These are phyloP conservation scores for Phialophora verrucosa DNA, from an alignment of 2,329 filamentous ascomycete genomes.

Conservation along the genomic window DNA sequence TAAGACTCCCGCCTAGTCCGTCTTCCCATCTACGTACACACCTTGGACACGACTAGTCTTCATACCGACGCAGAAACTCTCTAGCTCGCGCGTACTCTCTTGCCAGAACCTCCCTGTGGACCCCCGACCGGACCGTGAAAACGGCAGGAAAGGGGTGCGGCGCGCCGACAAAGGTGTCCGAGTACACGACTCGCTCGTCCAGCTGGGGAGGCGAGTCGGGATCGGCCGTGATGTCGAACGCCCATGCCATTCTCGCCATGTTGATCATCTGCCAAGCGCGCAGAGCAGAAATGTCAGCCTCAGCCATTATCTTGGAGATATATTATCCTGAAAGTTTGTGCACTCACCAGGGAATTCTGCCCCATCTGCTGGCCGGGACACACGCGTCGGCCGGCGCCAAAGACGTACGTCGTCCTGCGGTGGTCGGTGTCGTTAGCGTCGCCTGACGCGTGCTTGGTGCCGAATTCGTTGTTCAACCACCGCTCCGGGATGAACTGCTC, in stretches of 20 bases:
- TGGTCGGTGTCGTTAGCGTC: constrained; percentile 7
- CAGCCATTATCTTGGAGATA: no score
- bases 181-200: constrained; percentile 46
- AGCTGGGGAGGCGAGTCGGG: constrained; percentile 44
- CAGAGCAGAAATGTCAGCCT: no score
- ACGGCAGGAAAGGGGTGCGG: constrained; percentile 23
- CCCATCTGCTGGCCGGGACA: constrained; percentile 29
- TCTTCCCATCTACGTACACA: no score
- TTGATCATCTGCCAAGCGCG: constrained; percentile 21
- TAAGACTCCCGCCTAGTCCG: no score
- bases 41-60: constrained; percentile 1
- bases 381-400: constrained; percentile 28
- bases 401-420: constrained; percentile 42
- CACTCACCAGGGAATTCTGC: constrained; percentile 23
- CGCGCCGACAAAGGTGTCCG: constrained; percentile 44
- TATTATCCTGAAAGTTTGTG: no score
- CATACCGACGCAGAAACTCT: constrained; percentile 24
- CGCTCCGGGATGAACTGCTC: constrained; percentile 24
- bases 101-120: constrained; percentile 21
- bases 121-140: constrained; percentile 20
- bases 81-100: constrained; percentile 17
- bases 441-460: background rate
- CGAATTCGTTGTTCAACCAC: constrained; percentile 30
- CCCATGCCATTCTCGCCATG: constrained; percentile 31
- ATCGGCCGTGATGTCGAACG: constrained; percentile 26